These are phyloP conservation scores for Diplogelasinospora grovesii DNA, from an alignment of 495 filamentous ascomycete genomes.

Conservation along the genomic window DNA sequence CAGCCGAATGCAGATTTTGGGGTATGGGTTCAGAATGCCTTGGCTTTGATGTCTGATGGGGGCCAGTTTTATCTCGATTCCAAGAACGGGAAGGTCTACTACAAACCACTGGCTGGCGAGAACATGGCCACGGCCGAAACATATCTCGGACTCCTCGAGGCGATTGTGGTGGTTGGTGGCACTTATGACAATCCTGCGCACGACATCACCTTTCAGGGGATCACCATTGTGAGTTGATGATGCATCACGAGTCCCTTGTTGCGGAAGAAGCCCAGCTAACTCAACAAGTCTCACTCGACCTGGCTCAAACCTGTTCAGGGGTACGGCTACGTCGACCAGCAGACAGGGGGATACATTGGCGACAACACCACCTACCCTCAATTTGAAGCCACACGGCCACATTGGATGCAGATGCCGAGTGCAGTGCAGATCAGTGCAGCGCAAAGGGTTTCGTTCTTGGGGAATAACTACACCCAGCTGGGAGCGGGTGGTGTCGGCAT, in stretches of 20 bases:
- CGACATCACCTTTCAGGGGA: conserved; percentile 2
- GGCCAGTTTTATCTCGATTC: conserved; percentile 8
- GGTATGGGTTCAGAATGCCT: conserved; percentile 9
- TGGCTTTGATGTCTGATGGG: conserved; percentile 1
- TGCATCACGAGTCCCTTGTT: background rate
- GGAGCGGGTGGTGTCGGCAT: conserved; percentile 6
- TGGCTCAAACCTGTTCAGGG: background rate
- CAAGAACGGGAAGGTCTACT: conserved; percentile 5
- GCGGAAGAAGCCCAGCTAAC: too few species aligned
- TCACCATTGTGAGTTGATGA: background rate
- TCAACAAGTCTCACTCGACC: conserved; percentile 4
- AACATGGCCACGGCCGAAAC: conserved; percentile 8
- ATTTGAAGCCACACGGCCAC: conserved; percentile 4
- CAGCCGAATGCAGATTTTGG: conserved; percentile 10
- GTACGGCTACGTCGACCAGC: conserved; percentile 7
- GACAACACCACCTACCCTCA: conserved; percentile 8
- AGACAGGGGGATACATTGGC: conserved; percentile 6
- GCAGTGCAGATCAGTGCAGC: conserved; percentile 6
- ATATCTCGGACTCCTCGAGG: conserved; percentile 4
- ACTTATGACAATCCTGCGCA: conserved; percentile 4
- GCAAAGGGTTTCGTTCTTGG: background rate
- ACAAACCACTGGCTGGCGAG: conserved; percentile 8
- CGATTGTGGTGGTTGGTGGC: conserved; percentile 1
- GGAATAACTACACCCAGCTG: conserved; percentile 6
- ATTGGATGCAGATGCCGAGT: conserved; percentile 7